Base-by-base conservation (phyloP, 768 basidiomycete species). In the Lactarius akahatsu region DNA sequence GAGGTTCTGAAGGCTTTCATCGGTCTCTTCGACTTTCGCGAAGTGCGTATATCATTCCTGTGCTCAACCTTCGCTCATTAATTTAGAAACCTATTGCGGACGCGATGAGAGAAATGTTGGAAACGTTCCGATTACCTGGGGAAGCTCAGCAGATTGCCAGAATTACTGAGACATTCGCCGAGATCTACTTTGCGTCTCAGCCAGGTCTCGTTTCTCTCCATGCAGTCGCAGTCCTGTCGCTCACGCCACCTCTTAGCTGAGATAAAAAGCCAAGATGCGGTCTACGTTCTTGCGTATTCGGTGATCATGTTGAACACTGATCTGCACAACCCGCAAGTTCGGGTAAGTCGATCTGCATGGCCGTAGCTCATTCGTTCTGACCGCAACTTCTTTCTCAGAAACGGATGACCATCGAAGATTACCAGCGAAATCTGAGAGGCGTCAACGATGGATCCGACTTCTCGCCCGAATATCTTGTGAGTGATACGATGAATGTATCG, bases 281-380 rank as follows among this genome's bases (percentile, higher is more conserved):
- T 93, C 23, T 96, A 97, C 76, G 91, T 99, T 9, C 78, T 99
- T 30, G 86, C 96, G 1, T 99, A 89, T 76, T 98, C 97, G 0
- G 89, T 99, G 67, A 98, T 99, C 76, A 85, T 99, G 94, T 85
- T 99, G 59, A 99, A 99, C 77, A 99, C 97, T 9, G 97, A 99
- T 78, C 86, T 87, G 38, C 96, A 98, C 75, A 98, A 92, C 74
- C 95, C 96, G 15, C 94, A 97, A 81, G 85, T 96, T 67, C 80
- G 92, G 74, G 94, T 91, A 74, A 75, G 88, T 72, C 13, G 30
- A 59, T 41, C 56, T 1, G 26, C 41, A n/a, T n/a, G n/a, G 63
- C 26, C 26, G 23, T 52, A 15, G 13, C 28, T 40, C 58, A 28
- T 30, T 72, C 40, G 69, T 58, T 56, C 5, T 30, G 57, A 18